Conservation (phyloP, 2,329 filamentous ascomycete species). For the Tolypocladium ovalisporum region DNA sequence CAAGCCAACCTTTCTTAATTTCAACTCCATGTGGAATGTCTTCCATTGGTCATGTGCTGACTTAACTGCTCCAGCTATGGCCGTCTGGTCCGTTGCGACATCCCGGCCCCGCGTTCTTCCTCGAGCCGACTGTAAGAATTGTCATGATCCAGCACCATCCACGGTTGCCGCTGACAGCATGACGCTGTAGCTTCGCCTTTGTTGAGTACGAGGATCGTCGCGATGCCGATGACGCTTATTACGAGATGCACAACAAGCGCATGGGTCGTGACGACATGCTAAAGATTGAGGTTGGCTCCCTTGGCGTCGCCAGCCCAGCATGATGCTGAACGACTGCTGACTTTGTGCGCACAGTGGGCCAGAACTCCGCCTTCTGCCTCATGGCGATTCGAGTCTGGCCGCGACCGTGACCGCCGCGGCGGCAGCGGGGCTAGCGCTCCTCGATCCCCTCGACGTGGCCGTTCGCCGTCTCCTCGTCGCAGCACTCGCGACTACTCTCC, state of each 20-base stretch:
- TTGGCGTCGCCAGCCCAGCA: too few relatives aligned
- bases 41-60: constrained; percentile 31
- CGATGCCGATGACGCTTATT: constrained; percentile 96
- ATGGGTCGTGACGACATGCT: constrained; percentile 89
- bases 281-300: constrained; percentile 79
- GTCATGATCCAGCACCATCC: background rate
- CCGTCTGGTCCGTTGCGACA: constrained; percentile 94
- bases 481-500: constrained; percentile 73
- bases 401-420: constrained; percentile 55
- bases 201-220: constrained; percentile 98
- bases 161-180: background rate
- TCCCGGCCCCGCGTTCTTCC: constrained; percentile 88
- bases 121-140: constrained; percentile 83
- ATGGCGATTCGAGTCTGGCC: constrained; percentile 93
- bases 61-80: constrained; percentile 61
- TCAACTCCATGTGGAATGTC: constrained; percentile 4
- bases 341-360: constrained; percentile 64
- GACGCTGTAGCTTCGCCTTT: constrained; percentile 67
- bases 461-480: constrained; percentile 69
- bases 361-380: constrained; percentile 95
- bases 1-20: background rate
- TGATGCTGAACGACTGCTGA: constrained; percentile 1
- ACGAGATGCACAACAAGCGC: constrained; percentile 99
- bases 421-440: constrained; percentile 28
- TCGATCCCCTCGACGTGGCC: constrained; percentile 53